A percentile compares a stretch with the other conserved stretches of the same genome.
Evolutionary conservation across 768 basidiomycete genomes (phyloP).

Genomic region (Kwoniella bestiolae): DNA sequence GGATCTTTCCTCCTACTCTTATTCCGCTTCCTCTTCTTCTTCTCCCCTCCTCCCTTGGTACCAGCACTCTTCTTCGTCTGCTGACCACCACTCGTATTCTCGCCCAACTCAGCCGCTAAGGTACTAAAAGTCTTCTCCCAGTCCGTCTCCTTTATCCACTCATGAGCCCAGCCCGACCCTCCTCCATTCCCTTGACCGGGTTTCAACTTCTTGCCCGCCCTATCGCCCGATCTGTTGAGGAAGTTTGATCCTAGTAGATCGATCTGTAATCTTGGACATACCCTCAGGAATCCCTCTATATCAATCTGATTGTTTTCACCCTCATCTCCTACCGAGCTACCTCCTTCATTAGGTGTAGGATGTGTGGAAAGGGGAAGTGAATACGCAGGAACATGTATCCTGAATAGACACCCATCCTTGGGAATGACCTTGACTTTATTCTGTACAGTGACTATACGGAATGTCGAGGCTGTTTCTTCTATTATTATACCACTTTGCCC

Average conservation of each 20-base stretch:
- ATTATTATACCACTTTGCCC: conserved; percentile 46
- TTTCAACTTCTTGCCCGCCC: conserved; percentile 55
- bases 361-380: conserved; percentile 23
- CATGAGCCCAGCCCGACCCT: conserved; percentile 52
- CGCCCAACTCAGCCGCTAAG: conserved; percentile 22
- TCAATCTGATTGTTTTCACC: neutral
- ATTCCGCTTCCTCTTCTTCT: conserved; percentile 31
- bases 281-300: conserved; percentile 19
- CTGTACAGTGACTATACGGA: conserved; percentile 44
- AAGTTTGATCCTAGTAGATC: conserved; percentile 48
- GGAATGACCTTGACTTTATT: conserved; percentile 43
- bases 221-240: conserved; percentile 43
- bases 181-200: conserved; percentile 40
- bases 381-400: conserved; percentile 48
- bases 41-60: neutral
- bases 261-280: conserved; percentile 41
- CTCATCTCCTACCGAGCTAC: conserved; percentile 1
- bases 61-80: neutral
- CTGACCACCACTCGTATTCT: neutral
- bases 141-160: conserved; percentile 44
- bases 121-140: conserved; percentile 30
- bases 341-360: neutral
- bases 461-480: conserved; percentile 54
- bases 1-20: conserved; percentile 50
- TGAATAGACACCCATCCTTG: conserved; percentile 49